Percentiles rank a stretch among this genome's conserved stretches.
phyloP scores from a whole-genome alignment of 2,329 filamentous ascomycete genomes.

The Cyanodermella asteris region DNA sequence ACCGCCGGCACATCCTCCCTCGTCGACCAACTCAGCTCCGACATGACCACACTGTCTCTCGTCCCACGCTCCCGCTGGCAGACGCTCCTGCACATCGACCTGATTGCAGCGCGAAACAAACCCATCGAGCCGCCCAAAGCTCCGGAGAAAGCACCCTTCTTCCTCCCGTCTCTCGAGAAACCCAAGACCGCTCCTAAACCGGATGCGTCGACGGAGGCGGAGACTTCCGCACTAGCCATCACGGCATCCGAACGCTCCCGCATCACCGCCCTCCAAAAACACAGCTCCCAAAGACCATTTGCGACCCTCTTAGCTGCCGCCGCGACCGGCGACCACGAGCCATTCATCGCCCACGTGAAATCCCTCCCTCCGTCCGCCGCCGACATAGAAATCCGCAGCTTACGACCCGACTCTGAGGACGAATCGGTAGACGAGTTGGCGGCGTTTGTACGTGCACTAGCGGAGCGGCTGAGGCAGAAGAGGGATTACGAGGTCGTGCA shows the following conservation, averaged over 20 bases:
- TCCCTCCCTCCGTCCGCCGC: conserved; percentile 62
- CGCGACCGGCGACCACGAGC: conserved; percentile 35
- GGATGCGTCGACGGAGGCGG: conserved; percentile 9
- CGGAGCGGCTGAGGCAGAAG: conserved; percentile 41
- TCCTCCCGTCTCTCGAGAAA: conserved; percentile 45
- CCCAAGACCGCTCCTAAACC: conserved; percentile 10
- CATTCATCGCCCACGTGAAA: conserved; percentile 60
- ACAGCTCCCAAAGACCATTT: conserved; percentile 10
- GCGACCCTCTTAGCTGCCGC: conserved; percentile 27
- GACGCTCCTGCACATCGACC: conserved; percentile 73
- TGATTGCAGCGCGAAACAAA: conserved; percentile 81
- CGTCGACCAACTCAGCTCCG: conserved; percentile 56
- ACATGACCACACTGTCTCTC: conserved; percentile 72
- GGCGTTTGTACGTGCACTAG: conserved; percentile 64
- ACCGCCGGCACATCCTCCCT: conserved; percentile 33
- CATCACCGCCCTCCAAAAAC: conserved; percentile 44
- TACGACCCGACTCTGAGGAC: conserved; percentile 32
- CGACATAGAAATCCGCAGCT: conserved; percentile 74
- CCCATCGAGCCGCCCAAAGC: conserved; percentile 78
- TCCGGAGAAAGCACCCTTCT: conserved; percentile 89
- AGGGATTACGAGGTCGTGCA: conserved; percentile 85
- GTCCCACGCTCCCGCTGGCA: conserved; percentile 88
- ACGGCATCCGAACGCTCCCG: conserved; percentile 34
- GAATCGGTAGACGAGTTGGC: conserved; percentile 45
- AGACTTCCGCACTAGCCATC: conserved; percentile 14